These are phyloP conservation scores for Cucurbita ficifolia DNA, from an alignment of 306 rosid genomes.

Conservation along the genomic window DNA sequence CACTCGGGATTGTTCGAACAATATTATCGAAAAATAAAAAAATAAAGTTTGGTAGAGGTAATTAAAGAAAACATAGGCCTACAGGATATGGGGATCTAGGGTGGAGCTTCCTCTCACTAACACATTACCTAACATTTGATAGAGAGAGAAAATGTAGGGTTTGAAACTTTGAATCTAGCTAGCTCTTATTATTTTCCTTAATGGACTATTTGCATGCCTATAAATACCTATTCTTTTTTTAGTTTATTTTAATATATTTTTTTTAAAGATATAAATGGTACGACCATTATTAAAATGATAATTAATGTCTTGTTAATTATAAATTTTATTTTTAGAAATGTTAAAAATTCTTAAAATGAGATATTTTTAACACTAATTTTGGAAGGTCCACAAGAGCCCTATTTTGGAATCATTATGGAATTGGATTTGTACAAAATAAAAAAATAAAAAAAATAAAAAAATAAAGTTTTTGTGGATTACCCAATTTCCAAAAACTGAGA, in stretches of 20 bases:
- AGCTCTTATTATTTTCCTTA: not conserved
- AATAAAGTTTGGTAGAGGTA: not conserved
- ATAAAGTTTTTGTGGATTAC: too few species aligned
- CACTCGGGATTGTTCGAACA: too few species aligned
- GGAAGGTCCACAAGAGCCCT: too few species aligned
- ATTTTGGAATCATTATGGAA: too few species aligned
- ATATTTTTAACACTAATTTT: too few species aligned
- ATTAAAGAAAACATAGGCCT: not conserved
- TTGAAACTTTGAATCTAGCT: not conserved
- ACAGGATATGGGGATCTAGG: slow-evolving; percentile 5
- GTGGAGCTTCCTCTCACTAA: slow-evolving; percentile 2
- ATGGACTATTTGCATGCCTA: slow-evolving; percentile 6
- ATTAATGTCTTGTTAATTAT: not conserved
- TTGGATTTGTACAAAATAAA: too few species aligned
- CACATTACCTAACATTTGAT: not conserved
- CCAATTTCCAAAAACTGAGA: too few species aligned
- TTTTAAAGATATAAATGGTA: not conserved
- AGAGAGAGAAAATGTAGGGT: not conserved
- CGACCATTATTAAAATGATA: too few species aligned
- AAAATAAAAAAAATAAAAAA: too few species aligned
- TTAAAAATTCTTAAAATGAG: too few species aligned
- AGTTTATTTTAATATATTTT: not conserved
- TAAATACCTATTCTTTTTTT: not conserved
- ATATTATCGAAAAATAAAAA: not conserved
- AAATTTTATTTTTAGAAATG: too few species aligned